Evolutionary conservation across 2,329 filamentous ascomycete species (phyloP), one percentile per base, ranked within the genome.

Genomic region (Penicillium sp.): DNA sequence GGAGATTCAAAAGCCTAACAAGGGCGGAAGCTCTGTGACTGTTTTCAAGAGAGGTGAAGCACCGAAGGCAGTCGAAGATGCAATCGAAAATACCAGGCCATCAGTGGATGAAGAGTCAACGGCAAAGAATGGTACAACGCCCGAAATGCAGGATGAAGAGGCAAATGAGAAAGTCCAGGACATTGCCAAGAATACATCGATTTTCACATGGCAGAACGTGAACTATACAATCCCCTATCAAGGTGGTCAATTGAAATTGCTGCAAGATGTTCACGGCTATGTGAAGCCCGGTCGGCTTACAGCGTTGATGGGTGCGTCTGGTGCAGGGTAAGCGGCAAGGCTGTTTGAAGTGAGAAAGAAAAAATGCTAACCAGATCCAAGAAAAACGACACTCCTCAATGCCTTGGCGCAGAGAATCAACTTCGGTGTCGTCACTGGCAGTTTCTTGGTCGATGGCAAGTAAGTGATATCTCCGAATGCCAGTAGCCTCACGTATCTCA

Each of bases 121-220:
- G 2, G 74, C 61, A 64, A 68, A 65, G 36, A 47, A 58, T 12
- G 52, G 54, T 23, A 43, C 51, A 16, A 47, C 44, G 4, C 33
- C 54, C 15, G 65, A 61, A 10, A 29, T 52, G 7, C 48, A 58
- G n/a, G 56, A 66, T 28, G 23, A 64, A 23, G 42, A 57, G 2
- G 49, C 53, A 2, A 52, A 59, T 10, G 49, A 65, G 26, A 65
- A 72, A 47, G 70, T 77, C 41, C 70, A 78, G 31, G 76, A 77
- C 2, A 79, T 87, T 13, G 81, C 82, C 1, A 83, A 81, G 63
- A 86, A 86, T 54, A 83, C 87, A 45, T 83, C 85, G 33, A 78
- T 90, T n/a, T 79, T 95, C 54, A 95, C 91, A 0, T 96, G 90
- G 88, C 88, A 93, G 68, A 79, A 88, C 58, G 84, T 96, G 54